phyloP scores from a whole-genome alignment of 345 rosid species.

The Eucalyptus erythrocorys region DNA sequence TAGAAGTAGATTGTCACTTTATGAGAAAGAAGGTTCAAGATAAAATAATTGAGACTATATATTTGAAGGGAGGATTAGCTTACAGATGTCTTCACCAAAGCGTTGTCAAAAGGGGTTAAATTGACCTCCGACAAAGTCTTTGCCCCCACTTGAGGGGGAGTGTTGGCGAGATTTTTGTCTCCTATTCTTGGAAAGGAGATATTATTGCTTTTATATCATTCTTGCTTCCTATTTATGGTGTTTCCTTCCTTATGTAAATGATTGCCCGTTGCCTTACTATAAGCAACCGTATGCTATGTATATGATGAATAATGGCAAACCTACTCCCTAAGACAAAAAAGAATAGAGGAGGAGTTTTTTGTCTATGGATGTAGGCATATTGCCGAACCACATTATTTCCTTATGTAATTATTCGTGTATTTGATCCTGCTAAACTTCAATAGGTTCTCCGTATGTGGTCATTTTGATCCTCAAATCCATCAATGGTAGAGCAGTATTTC shows the following conservation, averaged over 20 bases:
- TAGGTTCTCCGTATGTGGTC: not conserved
- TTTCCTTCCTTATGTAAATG: too few relatives aligned
- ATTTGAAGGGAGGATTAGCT: not conserved
- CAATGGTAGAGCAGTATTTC: not conserved
- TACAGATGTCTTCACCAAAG: not conserved
- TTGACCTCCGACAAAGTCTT: not conserved
- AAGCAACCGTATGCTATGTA: too few relatives aligned
- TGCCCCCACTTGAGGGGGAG: not conserved
- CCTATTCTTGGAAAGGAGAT: too few relatives aligned
- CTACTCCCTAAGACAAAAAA: not conserved
- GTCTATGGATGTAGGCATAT: not conserved
- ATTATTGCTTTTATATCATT: too few relatives aligned
- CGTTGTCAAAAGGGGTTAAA: not conserved
- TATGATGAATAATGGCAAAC: too few relatives aligned
- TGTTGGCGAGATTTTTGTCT: too few relatives aligned
- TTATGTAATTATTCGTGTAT: not conserved
- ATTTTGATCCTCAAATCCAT: not conserved
- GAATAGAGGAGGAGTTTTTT: not conserved
- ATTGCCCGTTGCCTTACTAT: too few relatives aligned
- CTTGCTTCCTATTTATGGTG: too few relatives aligned
- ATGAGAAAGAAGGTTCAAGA: not conserved
- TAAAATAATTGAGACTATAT: not conserved
- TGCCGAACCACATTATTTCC: not conserved
- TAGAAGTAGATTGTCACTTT: not conserved
- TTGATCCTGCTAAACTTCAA: not conserved